Evolutionary conservation across 805 yeast species (phyloP).

Genomic region (Sugiyamaella marilandica): DNA sequence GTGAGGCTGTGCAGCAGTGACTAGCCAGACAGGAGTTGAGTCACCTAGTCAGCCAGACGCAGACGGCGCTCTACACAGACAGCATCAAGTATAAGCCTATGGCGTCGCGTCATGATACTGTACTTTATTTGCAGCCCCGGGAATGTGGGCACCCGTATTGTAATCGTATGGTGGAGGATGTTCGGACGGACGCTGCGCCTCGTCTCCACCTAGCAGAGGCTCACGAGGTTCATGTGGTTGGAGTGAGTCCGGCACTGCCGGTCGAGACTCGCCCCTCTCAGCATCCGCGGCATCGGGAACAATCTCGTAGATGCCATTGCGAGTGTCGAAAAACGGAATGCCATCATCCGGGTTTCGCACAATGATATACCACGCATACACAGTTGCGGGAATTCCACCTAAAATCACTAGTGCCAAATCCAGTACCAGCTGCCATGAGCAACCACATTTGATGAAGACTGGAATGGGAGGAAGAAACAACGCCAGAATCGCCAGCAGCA

Average conservation of each 20-base stretch:
- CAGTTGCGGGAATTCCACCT: constrained; percentile 64
- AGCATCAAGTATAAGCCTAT: neutral
- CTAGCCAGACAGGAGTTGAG: too few relatives aligned
- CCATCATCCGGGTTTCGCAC: constrained; percentile 30
- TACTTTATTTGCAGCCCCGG: constrained; percentile 19
- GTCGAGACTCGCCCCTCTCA: constrained; percentile 5
- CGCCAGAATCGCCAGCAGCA: constrained; percentile 55
- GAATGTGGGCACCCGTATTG: neutral
- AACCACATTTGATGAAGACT: constrained; percentile 60
- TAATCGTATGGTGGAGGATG: constrained; percentile 13
- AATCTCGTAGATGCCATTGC: constrained; percentile 13
- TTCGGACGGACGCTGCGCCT: constrained; percentile 11
- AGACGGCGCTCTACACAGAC: neutral
- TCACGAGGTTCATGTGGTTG: neutral
- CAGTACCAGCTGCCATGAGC: constrained; percentile 47
- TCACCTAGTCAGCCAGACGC: neutral
- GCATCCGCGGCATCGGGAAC: constrained; percentile 17
- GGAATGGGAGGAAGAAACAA: constrained; percentile 72
- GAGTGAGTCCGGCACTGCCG: neutral
- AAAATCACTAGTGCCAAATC: constrained; percentile 54
- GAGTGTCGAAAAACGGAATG: constrained; percentile 17
- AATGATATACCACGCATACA: constrained; percentile 60
- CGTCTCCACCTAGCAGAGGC: neutral
- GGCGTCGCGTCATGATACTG: constrained; percentile 15
- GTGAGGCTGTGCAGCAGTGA: too few relatives aligned